Conservation (phyloP, 2,329 filamentous ascomycete genomes). For the Stylonectria norvegica region DNA sequence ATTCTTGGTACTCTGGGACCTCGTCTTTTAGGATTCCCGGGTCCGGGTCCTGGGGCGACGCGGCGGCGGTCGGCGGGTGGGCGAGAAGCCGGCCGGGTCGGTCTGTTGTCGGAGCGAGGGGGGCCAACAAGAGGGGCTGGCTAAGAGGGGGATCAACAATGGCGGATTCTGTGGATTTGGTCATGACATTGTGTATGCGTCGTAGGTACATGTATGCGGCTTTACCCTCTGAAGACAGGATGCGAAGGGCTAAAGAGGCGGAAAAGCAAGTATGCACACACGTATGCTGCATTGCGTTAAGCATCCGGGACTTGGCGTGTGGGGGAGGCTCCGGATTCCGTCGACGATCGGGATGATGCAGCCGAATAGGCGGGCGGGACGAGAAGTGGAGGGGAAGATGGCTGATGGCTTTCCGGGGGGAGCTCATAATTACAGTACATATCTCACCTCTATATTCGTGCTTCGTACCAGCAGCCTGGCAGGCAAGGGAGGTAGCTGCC, state of each 20-base stretch:
- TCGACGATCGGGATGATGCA: slow-evolving; percentile 8
- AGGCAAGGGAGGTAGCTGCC: no score
- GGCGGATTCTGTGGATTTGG: slow-evolving; percentile 2
- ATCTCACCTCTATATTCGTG: no score
- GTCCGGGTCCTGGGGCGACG: neutral
- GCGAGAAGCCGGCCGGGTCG: no score
- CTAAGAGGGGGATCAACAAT: neutral
- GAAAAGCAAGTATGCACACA: slow-evolving; percentile 1
- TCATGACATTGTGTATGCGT: slow-evolving; percentile 8
- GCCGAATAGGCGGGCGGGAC: slow-evolving; percentile 1
- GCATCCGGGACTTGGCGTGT: no score
- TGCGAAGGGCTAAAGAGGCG: slow-evolving; percentile 6
- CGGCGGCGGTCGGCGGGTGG: no score
- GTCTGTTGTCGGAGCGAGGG: slow-evolving; percentile 8
- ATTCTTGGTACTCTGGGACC: slow-evolving; percentile 74
- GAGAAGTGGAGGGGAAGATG: neutral
- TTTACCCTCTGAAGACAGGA: slow-evolving; percentile 6
- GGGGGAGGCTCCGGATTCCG: slow-evolving; percentile 8
- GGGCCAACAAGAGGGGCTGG: neutral
- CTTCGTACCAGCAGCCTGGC: no score
- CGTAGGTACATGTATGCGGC: slow-evolving; percentile 5
- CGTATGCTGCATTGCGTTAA: no score
- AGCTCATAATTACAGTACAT: no score
- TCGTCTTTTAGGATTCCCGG: slow-evolving; percentile 48
- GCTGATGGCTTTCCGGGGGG: no score